Evolutionary conservation across 768 basidiomycete species (phyloP), one percentile per base, ranked within the genome.

Genomic region (Leucosporidium creatinivorum): DNA sequence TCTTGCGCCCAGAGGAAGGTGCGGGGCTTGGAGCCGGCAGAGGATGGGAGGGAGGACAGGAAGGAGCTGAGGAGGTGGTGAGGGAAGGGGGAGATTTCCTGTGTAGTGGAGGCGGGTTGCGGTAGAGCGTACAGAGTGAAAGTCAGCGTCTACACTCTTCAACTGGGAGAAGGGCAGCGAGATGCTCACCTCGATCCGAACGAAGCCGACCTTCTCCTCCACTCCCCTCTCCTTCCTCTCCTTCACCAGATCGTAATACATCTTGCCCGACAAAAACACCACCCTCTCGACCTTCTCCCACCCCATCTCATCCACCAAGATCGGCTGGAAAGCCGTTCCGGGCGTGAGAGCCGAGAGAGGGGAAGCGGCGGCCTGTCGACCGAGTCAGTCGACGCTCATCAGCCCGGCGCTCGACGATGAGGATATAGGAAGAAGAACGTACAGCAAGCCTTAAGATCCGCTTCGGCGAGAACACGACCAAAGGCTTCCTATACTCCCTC

Each of bases 71-170:
- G 78, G 28, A 80, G 79, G 0, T 75, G 65, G 77, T 89, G 91
- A 0, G 93, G 92, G 84, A 96, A 94, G 0, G 92, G 93, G 10
- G 86, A 84, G 3, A 94, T 81, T 76, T 93, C 92, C 75, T 94
- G 90, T 52, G 91, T 74, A n/a, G 89, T 84, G 36, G 91, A 15
- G 4, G 30, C 0, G 33, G 23, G 23, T 10, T n/a, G 55, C 12
- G 3, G 18, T 28, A 21, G n/a, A 2, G 58, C n/a, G 1, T 50
- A 8, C 6, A 47, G 56, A 8, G 19, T 12, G 64, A 5, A 36
- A 6, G 33, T 36, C 33, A 36, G 33, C 33, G 5, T 12, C 5
- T 36, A 5, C 33, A 6, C 33, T 12, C 33, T 36, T 12, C 33
- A 5, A 36, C n/a, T n/a, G n/a, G n/a, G n/a, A n/a, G n/a, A n/a